Percentiles rank a stretch among this genome's conserved stretches.
Conservation (phyloP, 495 filamentous ascomycete genomes). For the Penicillium crystallinum region DNA sequence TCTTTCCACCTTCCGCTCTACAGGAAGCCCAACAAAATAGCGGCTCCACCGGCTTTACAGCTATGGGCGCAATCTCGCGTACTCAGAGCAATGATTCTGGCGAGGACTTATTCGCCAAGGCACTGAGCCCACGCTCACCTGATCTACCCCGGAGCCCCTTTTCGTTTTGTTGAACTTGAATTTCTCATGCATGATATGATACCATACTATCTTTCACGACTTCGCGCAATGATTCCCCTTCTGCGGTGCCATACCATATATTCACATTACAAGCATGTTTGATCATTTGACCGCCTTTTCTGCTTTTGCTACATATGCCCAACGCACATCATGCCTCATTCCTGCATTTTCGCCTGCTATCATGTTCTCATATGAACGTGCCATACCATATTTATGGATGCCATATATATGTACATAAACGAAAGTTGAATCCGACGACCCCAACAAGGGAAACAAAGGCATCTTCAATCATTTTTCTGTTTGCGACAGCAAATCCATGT, state of each 20-base stretch:
- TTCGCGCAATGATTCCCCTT: constrained; percentile 30
- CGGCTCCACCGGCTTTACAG: constrained; percentile 29
- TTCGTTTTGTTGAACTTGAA: constrained; percentile 35
- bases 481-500: neutral
- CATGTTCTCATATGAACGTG: constrained; percentile 1
- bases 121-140: constrained; percentile 72
- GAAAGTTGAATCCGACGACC: neutral
- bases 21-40: constrained; percentile 37
- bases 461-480: neutral
- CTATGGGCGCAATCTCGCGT: constrained; percentile 26
- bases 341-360: constrained; percentile 7
- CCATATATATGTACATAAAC: constrained; percentile 24
- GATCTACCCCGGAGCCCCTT: constrained; percentile 75
- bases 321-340: constrained; percentile 16
- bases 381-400: constrained; percentile 9
- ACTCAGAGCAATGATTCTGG: constrained; percentile 46
- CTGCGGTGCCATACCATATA: constrained; percentile 20
- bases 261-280: constrained; percentile 7
- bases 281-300: neutral
- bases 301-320: constrained; percentile 1
- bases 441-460: neutral
- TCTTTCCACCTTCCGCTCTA: constrained; percentile 39
- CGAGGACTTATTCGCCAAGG: constrained; percentile 75
- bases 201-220: constrained; percentile 8
- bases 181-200: constrained; percentile 1